These are phyloP conservation scores for Atalantia buxifolia DNA, from an alignment of 345 rosid species.

Conservation along the genomic window DNA sequence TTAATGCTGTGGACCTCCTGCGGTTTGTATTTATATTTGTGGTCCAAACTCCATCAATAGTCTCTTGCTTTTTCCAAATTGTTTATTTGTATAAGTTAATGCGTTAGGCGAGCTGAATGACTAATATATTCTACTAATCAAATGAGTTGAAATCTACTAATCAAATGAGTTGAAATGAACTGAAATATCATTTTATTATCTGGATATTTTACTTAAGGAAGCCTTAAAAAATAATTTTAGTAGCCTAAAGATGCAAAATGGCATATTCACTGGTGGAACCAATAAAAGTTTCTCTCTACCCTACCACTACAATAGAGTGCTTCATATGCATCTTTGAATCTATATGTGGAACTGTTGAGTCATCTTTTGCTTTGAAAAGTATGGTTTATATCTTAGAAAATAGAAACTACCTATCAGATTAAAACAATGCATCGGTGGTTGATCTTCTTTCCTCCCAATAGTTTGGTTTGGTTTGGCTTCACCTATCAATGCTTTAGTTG, in stretches of 20 bases:
- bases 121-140: constrained; percentile 1
- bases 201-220: background rate
- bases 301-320: background rate
- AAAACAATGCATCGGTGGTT: constrained; percentile 15
- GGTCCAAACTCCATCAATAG: background rate
- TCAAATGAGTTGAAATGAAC: constrained; percentile 8
- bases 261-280: constrained; percentile 1
- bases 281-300: constrained; percentile 4
- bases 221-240: background rate
- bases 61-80: background rate
- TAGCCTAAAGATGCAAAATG: background rate
- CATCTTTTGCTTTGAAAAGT: background rate
- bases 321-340: background rate
- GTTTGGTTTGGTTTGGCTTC: constrained; percentile 10
- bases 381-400: background rate
- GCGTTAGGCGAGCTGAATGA: constrained; percentile 6
- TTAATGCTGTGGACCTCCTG: constrained; percentile 6
- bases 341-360: background rate
- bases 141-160: background rate
- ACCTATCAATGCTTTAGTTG: constrained; percentile 11
- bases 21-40: constrained; percentile 25
- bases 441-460: background rate
- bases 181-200: background rate
- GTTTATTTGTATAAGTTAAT: constrained; percentile 9
- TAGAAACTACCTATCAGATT: background rate